phyloP scores from a whole-genome alignment of 176 grass and related monocot genomes.

The Oryza meridionalis region DNA sequence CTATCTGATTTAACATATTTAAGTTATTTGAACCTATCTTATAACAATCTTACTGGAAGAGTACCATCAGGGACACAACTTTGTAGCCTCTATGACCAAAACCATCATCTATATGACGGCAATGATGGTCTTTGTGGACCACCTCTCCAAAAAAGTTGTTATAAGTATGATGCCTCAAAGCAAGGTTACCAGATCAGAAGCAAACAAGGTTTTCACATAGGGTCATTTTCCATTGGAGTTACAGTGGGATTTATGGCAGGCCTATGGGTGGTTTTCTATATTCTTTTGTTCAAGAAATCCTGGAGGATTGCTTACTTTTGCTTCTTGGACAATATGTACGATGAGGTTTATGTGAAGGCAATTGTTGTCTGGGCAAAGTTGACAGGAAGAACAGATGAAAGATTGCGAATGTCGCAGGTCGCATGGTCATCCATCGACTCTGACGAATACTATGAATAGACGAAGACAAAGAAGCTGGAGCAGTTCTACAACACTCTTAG shows the following conservation, averaged over 20 bases:
- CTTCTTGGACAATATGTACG: slow-evolving; percentile 7
- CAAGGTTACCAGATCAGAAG: background rate
- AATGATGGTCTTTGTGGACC: slow-evolving; percentile 36
- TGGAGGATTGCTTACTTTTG: slow-evolving; percentile 42
- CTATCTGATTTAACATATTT: background rate
- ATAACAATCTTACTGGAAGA: slow-evolving; percentile 38
- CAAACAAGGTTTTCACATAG: background rate
- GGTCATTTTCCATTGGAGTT: background rate
- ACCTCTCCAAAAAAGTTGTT: slow-evolving; percentile 22
- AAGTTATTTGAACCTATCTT: background rate
- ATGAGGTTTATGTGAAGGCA: background rate
- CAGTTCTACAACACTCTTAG: no score
- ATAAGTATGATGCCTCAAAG: background rate
- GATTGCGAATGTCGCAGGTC: no score
- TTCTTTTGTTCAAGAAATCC: slow-evolving; percentile 23
- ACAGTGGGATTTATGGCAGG: slow-evolving; percentile 13
- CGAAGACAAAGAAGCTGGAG: no score
- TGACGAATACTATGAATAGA: no score
- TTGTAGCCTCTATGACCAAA: background rate
- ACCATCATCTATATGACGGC: slow-evolving; percentile 31
- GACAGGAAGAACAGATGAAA: background rate
- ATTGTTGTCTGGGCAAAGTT: background rate
- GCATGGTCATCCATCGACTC: no score
- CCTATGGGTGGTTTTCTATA: slow-evolving; percentile 27
- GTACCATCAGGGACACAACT: slow-evolving; percentile 38